These are phyloP conservation scores for Trichophyton mentagrophytes DNA, from an alignment of 2,329 filamentous ascomycete genomes.

Conservation along the genomic window DNA sequence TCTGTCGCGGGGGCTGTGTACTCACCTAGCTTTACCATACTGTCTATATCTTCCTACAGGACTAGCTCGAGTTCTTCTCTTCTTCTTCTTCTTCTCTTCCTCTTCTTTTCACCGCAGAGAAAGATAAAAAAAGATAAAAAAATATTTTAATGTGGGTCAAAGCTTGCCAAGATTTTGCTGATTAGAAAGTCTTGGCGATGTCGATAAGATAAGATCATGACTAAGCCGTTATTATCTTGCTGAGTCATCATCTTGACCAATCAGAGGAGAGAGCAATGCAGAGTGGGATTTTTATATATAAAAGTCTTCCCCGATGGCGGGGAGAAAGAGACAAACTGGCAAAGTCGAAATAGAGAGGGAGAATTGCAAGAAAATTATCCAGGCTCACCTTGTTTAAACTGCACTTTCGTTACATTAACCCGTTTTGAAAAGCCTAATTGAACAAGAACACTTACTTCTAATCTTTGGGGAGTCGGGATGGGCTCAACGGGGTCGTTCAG, in stretches of 20 bases:
- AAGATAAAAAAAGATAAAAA: not conserved
- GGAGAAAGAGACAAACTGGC: not conserved
- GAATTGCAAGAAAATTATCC: not conserved
- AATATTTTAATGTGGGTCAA: conserved; percentile 1
- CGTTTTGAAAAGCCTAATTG: not conserved
- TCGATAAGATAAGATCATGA: conserved; percentile 1
- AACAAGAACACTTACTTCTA: not conserved
- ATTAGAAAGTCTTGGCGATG: not conserved
- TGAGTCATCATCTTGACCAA: not conserved
- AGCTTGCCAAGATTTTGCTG: not conserved
- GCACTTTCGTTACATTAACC: not conserved
- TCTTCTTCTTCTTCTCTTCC: not conserved
- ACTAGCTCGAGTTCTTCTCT: not conserved
- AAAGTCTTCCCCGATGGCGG: not conserved
- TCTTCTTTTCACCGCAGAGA: not conserved
- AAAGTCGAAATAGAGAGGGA: not conserved
- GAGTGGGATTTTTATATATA: not conserved
- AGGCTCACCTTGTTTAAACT: not conserved
- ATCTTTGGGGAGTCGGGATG: conserved; percentile 4
- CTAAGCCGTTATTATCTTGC: not conserved
- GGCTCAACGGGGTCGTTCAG: conserved; percentile 24
- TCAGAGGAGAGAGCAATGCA: not conserved
- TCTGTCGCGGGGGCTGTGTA: not conserved
- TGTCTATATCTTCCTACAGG: conserved; percentile 10
- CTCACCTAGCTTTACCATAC: conserved; percentile 33